Evolutionary conservation across 2,329 filamentous ascomycete genomes (phyloP), one percentile per base, ranked within the genome.

Genomic region (Lasiodiplodia citricola): DNA sequence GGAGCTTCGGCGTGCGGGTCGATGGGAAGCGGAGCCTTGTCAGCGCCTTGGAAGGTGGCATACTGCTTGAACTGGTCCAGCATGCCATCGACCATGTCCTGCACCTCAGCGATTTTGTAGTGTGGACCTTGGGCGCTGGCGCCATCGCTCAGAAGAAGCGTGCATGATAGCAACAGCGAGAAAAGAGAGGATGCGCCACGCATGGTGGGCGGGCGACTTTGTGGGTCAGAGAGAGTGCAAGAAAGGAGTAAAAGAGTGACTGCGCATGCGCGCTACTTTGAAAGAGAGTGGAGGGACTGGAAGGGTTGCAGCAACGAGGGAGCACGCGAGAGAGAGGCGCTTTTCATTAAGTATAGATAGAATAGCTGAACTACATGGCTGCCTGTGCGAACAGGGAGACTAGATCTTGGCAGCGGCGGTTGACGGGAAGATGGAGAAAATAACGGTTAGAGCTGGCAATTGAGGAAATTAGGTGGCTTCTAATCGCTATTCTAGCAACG

Each of bases 101-200:
- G 63, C 37, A 66, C 52, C 25, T 55, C 41, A 21, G 63, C 51
- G 16, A 66, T 66, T 37, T 66, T 55, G 63, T 66, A 66, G 35
- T 66, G 63, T 2, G 60, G 60, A 31, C 60, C 60, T 14, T 64
- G 60, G 11, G 60, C 47, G 47, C 44, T n/a, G n/a, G n/a, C 60
- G 44, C 6, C 44, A 14, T 31, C 21, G 60, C 44, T 31, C 25
- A 64, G n/a, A 1, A 63, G 23, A 21, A 47, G 7, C 4, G 10
- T 18, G 44, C 44, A 47, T 47, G 60, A 37, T 0, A 64, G 60
- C 21, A 38, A 25, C 18, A 47, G 44, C 14, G 18, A 18, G 18
- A 52, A 64, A 52, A 64, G 60, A 64, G 18, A 14, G 60, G 60
- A 64, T 64, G 60, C 47, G 44, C 60, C 60, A 50, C 60, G 60